Evolutionary conservation across 2,329 filamentous ascomycete species (phyloP).

Genomic region (Sporothrix pseudoabietina): DNA sequence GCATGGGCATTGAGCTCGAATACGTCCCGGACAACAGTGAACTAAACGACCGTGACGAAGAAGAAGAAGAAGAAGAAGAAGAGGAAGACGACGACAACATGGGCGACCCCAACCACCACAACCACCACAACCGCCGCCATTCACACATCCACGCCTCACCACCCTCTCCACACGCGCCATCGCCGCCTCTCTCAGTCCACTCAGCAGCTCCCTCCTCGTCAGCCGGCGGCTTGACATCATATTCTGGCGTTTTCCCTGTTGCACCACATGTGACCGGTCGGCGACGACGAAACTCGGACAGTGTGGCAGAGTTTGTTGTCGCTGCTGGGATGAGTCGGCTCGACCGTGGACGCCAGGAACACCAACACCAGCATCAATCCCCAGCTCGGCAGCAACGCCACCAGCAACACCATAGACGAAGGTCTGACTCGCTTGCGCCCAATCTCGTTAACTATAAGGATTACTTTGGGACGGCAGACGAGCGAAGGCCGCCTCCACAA

Average conservation of each 20-base stretch:
- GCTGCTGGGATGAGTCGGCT: not conserved
- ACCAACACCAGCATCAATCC: constrained; percentile 14
- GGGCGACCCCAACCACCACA: not conserved
- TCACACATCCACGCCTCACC: constrained; percentile 25
- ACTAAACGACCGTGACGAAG: constrained; percentile 7
- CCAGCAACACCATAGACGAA: constrained; percentile 19
- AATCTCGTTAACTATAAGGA: constrained; percentile 22
- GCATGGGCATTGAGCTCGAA: constrained; percentile 72
- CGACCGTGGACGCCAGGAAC: constrained; percentile 21
- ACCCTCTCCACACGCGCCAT: constrained; percentile 21
- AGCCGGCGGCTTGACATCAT: constrained; percentile 24
- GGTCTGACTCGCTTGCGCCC: constrained; percentile 33
- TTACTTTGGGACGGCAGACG: constrained; percentile 8
- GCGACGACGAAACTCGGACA: constrained; percentile 38
- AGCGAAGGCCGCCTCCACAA: constrained; percentile 4
- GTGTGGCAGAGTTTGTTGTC: constrained; percentile 29
- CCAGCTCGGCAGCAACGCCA: not conserved
- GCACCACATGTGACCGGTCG: constrained; percentile 32
- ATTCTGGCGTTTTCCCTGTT: constrained; percentile 31
- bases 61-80: not conserved
- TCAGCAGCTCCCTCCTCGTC: constrained; percentile 25
- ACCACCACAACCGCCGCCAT: not conserved
- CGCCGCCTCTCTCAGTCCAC: constrained; percentile 23
- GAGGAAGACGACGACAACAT: not conserved
- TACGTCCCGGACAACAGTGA: constrained; percentile 46